Conservation (phyloP, 371 early-diverging fungal species). For the Circinella minor region DNA sequence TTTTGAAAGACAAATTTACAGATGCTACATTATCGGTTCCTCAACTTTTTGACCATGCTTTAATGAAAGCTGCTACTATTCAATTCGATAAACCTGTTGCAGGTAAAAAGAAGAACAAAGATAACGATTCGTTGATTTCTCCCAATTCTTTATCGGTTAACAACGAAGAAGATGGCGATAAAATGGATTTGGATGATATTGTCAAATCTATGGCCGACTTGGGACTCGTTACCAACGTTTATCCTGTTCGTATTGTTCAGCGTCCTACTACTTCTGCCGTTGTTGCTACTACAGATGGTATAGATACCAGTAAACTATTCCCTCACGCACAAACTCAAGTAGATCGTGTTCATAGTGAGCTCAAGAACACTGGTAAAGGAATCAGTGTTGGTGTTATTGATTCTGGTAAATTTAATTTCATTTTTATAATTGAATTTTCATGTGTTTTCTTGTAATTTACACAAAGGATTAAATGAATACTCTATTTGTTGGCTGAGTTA, state of each 20-base stretch:
- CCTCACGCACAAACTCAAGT: conserved; percentile 49
- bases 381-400: conserved; percentile 75
- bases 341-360: conserved; percentile 38
- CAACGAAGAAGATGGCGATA: not conserved
- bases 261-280: conserved; percentile 23
- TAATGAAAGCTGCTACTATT: conserved; percentile 43
- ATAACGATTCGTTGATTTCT: too few relatives aligned
- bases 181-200: conserved; percentile 10
- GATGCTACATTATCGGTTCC: conserved; percentile 28
- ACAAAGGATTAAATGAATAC: not conserved
- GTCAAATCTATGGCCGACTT: conserved; percentile 25
- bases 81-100: conserved; percentile 19
- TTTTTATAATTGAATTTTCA: conserved; percentile 37
- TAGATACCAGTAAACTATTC: conserved; percentile 15
- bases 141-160: not conserved
- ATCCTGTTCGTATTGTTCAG: conserved; percentile 29
- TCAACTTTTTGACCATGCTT: conserved; percentile 30
- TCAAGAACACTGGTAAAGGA: conserved; percentile 63
- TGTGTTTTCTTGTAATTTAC: not conserved
- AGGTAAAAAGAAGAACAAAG: not conserved
- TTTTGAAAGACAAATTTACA: conserved; percentile 24
- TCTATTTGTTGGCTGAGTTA: conserved; percentile 7
- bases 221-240: conserved; percentile 27
- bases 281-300: not conserved
- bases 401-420: conserved; percentile 37